These are phyloP conservation scores for Babesia ovis DNA, from an alignment of 169 alveolate species.

Conservation along the genomic window DNA sequence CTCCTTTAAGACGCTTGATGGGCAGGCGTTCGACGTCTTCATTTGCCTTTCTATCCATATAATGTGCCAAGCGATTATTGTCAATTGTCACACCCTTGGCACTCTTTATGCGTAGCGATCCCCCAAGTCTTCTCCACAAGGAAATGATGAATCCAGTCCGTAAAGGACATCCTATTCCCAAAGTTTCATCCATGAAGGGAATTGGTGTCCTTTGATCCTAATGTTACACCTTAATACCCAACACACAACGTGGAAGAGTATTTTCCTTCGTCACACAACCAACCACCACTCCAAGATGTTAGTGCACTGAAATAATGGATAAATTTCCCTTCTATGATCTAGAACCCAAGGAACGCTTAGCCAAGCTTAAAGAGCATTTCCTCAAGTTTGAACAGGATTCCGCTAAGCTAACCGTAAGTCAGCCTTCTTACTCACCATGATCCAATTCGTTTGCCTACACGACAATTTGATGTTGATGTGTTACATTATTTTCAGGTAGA, in stretches of 20 bases:
- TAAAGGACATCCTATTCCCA: conserved; percentile 15
- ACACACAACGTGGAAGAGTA: too few species aligned
- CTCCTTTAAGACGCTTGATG: conserved; percentile 1
- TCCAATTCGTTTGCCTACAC: not conserved
- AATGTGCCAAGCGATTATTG: not conserved
- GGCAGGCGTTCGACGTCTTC: not conserved
- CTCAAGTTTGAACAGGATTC: conserved; percentile 27
- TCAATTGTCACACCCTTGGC: conserved; percentile 18
- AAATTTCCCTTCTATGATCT: conserved; percentile 33
- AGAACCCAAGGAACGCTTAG: conserved; percentile 31
- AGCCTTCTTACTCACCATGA: not conserved
- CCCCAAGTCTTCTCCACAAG: not conserved
- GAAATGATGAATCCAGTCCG: not conserved
- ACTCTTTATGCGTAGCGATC: not conserved
- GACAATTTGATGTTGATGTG: not conserved
- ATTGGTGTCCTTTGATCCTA: too few species aligned
- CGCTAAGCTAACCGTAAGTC: conserved; percentile 24
- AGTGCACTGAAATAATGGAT: conserved; percentile 1
- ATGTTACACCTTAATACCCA: too few species aligned
- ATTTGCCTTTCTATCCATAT: not conserved
- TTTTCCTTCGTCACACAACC: too few species aligned
- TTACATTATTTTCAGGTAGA: not conserved
- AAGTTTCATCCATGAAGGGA: conserved; percentile 3
- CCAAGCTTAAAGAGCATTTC: conserved; percentile 25
- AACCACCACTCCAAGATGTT: too few species aligned